Evolutionary conservation across 495 filamentous ascomycete genomes (phyloP), one percentile per base, ranked within the genome.

Genomic region (Staphylotrichum tortipilum): DNA sequence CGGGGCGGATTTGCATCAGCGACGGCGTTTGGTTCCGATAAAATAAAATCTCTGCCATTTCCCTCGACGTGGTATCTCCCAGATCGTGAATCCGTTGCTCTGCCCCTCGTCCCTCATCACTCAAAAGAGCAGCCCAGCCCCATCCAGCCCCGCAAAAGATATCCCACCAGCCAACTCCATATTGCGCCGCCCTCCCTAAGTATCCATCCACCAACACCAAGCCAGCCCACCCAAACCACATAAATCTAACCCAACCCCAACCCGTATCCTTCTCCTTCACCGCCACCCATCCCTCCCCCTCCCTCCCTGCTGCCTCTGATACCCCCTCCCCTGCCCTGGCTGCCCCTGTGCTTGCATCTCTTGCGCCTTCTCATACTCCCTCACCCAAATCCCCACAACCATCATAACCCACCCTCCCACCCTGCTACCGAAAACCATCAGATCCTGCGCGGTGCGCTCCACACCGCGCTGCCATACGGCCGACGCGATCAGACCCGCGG

Each of bases 381-480:
- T 62, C 53, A 73, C 62, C 67, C 82, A 83, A 24, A 86, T 76
- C 21, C 68, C 63, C 50, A 67, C 59, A 43, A 83, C 67, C 7
- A 76, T 75, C 48, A 68, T 66, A 3, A 70, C 50, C 70, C 79
- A 82, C 0, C 73, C 80, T 2, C 50, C 54, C 2, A 66, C 10
- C 52, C 56, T 55, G 22, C 54, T 23, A n/a, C 45, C 54, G 4
- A 70, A 8, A 2, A 63, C 57, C 2, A 76, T 50, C 55, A 72
- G 47, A 55, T 90, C 87, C 19, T 68, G 64, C 33, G 74, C 51
- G 5, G 78, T 78, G 41, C 75, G 72, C 61, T 82, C 85, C 48
- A 80, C 42, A 0, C 88, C 88, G 11, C 81, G 66, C 47, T 73
- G 73, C 63, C 77, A 90, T 11, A 87, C 69, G 49, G 77, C 78